Base-by-base conservation (phyloP, 352 stramenopile species). In the Phytopythium helicoides region DNA sequence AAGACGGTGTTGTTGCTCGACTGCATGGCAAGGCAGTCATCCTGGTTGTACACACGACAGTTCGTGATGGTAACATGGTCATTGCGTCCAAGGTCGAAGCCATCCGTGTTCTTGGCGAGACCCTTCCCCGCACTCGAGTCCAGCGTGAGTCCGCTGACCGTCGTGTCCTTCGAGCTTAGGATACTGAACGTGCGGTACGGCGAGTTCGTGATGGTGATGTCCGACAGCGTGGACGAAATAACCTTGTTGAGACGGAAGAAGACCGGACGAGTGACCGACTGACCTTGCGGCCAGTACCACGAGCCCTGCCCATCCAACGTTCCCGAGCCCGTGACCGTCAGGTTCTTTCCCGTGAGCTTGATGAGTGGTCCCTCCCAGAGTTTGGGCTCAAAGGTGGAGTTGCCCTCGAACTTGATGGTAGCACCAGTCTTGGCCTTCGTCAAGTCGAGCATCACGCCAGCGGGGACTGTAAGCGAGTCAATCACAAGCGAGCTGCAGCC, bases 251-350 rank as follows among this genome's bases (percentile, higher is more conserved):
- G 33, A 22, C 64, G 62, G 56, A 77, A 71, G 46, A 77, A 73
- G 19, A 73, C 56, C 5, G 67, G 67, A 4, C 63, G 55, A 11
- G 52, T 71, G 37, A 58, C 52, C 3, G 35, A 52, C 37, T 62
- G 44, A 10, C 55, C 61, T 39, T 77, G 54, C 35, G 59, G 61
- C 68, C 64, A 76, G 60, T 76, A 76, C 63, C 58, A 71, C 10
- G 46, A 23, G 1, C 67, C 63, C 44, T 76, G 60, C 21, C 67
- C 67, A 16, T 76, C 67, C 8, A 76, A 58, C 11, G 58, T 68
- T 22, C 67, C 67, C 16, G 63, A 42, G 33, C 67, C 67, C 28
- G 57, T 52, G n/a, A 76, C 57, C 12, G 40, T 73, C 26, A 76
- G 23, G 25, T 65, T 45, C 1, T 36, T 64, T 38, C 63, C 67